These are phyloP conservation scores for Rubia tinctorum DNA, from an alignment of 305 asterid species.

Conservation along the genomic window DNA sequence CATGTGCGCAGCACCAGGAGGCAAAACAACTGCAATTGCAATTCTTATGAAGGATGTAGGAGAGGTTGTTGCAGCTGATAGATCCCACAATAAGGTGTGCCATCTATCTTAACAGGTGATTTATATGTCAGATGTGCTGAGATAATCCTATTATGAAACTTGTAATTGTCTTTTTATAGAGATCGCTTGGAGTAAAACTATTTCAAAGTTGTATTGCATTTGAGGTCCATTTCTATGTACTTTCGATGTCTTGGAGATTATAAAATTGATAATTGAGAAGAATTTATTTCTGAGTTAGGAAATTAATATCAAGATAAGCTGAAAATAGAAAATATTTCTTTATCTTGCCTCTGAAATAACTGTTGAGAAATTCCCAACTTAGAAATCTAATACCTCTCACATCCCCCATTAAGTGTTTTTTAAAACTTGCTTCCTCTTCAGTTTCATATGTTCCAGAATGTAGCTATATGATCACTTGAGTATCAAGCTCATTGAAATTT, in stretches of 20 bases:
- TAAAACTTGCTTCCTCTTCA: not conserved
- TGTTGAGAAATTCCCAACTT: not conserved
- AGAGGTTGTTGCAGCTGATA: conserved; percentile 79
- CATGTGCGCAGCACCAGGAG: conserved; percentile 99
- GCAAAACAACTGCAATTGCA: conserved; percentile 95
- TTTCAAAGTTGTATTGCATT: not conserved
- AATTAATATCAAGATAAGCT: not conserved
- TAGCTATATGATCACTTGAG: not conserved
- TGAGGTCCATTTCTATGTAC: not conserved
- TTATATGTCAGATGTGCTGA: not conserved
- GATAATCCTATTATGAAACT: not conserved
- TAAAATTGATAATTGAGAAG: not conserved
- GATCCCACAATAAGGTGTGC: conserved; percentile 99
- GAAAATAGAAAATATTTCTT: not conserved
- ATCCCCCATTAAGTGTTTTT: not conserved
- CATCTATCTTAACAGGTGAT: conserved; percentile 30
- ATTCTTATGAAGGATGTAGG: conserved; percentile 95
- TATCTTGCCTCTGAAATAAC: not conserved
- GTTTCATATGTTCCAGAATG: not conserved
- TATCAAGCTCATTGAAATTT: conserved; percentile 11
- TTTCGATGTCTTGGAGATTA: not conserved
- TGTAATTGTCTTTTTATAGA: not conserved
- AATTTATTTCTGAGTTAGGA: not conserved
- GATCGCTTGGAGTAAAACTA: not conserved
- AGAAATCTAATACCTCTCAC: not conserved